phyloP scores from a whole-genome alignment of 352 stramenopile species.

The Phytopythium vexans region DNA sequence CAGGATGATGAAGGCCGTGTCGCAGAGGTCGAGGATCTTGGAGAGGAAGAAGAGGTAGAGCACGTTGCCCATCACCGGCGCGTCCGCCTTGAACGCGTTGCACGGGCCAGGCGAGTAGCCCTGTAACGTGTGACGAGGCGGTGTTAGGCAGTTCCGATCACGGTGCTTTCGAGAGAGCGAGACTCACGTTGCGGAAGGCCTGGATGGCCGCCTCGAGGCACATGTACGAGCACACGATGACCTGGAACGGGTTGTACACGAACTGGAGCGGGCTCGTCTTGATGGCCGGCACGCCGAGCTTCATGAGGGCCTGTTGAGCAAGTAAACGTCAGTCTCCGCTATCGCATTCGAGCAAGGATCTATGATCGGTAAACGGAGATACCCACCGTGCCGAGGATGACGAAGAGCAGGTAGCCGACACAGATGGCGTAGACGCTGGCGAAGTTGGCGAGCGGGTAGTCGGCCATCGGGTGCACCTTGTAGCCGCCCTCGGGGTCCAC shows the following conservation, averaged over 20 bases:
- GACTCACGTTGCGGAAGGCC: slow-evolving; percentile 79
- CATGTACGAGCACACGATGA: slow-evolving; percentile 94
- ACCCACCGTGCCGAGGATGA: slow-evolving; percentile 57
- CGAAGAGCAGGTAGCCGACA: slow-evolving; percentile 61
- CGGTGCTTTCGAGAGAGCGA: neutral
- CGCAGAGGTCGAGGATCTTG: slow-evolving; percentile 90
- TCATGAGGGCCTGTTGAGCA: slow-evolving; percentile 40
- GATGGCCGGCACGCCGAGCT: slow-evolving; percentile 40
- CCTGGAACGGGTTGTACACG: slow-evolving; percentile 94
- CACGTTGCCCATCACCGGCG: slow-evolving; percentile 89
- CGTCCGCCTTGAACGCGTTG: slow-evolving; percentile 79
- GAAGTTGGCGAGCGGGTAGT: slow-evolving; percentile 67
- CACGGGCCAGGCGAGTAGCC: slow-evolving; percentile 83
- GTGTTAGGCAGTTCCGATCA: neutral
- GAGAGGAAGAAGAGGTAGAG: slow-evolving; percentile 96
- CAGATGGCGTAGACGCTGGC: slow-evolving; percentile 55
- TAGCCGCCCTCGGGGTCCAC: slow-evolving; percentile 54
- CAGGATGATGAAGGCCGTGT: slow-evolving; percentile 95
- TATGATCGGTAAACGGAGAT: neutral
- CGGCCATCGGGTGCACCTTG: slow-evolving; percentile 56
- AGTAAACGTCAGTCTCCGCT: neutral
- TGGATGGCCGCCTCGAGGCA: slow-evolving; percentile 87
- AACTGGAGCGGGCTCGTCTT: slow-evolving; percentile 84
- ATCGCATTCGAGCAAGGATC: neutral
- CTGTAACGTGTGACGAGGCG: slow-evolving; percentile 10